Percentiles rank a stretch among this genome's conserved stretches.
phyloP scores from a whole-genome alignment of 192 early-diverging fungal genomes.

The Neocallimastix lanati region DNA sequence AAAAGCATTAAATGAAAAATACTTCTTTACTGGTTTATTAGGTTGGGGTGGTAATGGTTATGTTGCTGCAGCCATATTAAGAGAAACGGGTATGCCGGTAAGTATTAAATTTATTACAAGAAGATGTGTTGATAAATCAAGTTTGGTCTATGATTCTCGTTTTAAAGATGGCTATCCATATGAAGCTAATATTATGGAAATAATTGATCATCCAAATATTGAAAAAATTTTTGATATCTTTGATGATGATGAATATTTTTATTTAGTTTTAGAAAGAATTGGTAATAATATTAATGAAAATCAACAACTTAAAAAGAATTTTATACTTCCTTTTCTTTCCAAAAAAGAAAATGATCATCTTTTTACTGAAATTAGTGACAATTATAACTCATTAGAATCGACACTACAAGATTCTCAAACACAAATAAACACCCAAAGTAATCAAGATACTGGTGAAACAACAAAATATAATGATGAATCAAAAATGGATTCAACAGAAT shows the following conservation, averaged over 20 bases:
- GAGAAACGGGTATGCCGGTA: background rate
- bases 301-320: background rate
- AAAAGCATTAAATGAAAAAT: constrained; percentile 1
- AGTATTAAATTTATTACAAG: background rate
- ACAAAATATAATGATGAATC: background rate
- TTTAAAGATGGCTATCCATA: background rate
- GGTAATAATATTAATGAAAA: background rate
- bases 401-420: background rate
- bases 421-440: background rate
- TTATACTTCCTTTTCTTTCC: background rate
- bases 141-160: background rate
- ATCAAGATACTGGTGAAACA: background rate
- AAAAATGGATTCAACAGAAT: background rate
- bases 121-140: background rate
- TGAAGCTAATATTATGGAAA: background rate
- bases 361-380: background rate
- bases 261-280: background rate
- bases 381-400: background rate
- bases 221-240: background rate
- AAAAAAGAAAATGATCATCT: background rate
- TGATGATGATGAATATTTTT: background rate
- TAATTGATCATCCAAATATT: constrained; percentile 1
- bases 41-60: constrained; percentile 16
- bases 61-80: constrained; percentile 8
- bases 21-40: constrained; percentile 9